Evolutionary conservation across 352 stramenopile genomes (phyloP), one percentile per base, ranked within the genome.

Genomic region (Pythium periplocum): DNA sequence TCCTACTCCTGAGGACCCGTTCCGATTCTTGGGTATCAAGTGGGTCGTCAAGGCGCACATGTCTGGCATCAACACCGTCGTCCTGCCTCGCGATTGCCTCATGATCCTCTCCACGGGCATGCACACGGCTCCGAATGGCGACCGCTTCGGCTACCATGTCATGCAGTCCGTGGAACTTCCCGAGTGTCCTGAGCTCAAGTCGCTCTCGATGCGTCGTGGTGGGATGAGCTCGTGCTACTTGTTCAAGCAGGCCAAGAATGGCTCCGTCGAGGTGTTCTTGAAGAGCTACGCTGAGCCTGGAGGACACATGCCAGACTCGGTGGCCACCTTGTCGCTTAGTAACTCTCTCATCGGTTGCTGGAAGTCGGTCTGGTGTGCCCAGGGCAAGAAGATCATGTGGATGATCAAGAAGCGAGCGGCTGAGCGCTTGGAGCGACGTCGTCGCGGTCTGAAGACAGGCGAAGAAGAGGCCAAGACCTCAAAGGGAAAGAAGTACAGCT

Each of bases 131-230:
- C 31, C 52, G 0, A 71, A 53, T 44, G 68, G 66, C 36, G 61
- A 71, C 30, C 61, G 53, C n/a, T 45, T 76, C 11, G 64, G 64
- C 17, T 78, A 77, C 59, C 68, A 77, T 49, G 36, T 71, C 2
- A 62, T 77, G 50, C 70, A 84, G 46, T 81, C 73, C 41, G 55
- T 80, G 4, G 48, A 65, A 32, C 52, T 71, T 1, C 67, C 64
- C 8, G 57, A 62, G 9, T 69, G 50, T 32, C 48, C 39, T 2
- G 54, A 62, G 45, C 54, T 71, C 44, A 36, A 57, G 38, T 3
- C 5, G n/a, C 32, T 48, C 17, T 37, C 17, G 32, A 61, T 71
- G 9, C 48, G 74, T 2, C 73, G 73, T 11, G 64, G 43, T 8
- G 59, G 68, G 37, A 46, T 72, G 9, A 78, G 67, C 26, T 51